These are phyloP conservation scores for Gryganskiella cystojenkinii DNA, from an alignment of 192 early-diverging fungal species.

Conservation along the genomic window DNA sequence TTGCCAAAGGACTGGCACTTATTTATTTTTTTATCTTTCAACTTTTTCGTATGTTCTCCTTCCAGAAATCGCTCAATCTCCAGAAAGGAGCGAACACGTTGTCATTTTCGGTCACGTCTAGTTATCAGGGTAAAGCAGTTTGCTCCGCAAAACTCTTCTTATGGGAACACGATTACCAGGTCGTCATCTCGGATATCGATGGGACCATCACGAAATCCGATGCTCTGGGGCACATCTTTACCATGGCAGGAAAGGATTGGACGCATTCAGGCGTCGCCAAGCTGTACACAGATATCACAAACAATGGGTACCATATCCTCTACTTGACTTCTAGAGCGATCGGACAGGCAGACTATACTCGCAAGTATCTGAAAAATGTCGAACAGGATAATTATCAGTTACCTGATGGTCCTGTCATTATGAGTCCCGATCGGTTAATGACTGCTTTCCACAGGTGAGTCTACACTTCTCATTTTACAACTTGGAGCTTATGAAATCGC, in stretches of 20 bases:
- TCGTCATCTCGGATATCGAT: conserved; percentile 98
- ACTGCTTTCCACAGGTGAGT: conserved; percentile 78
- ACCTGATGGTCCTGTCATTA: conserved; percentile 93
- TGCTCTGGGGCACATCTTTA: conserved; percentile 94
- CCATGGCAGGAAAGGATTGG: conserved; percentile 98
- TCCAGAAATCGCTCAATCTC: conserved; percentile 73
- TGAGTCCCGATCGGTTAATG: conserved; percentile 94
- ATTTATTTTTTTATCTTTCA: background rate
- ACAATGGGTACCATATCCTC: conserved; percentile 94
- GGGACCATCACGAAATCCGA: conserved; percentile 99
- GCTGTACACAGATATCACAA: conserved; percentile 92
- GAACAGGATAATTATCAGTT: conserved; percentile 87
- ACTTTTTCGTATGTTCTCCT: background rate
- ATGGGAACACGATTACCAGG: conserved; percentile 81
- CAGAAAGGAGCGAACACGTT: conserved; percentile 89
- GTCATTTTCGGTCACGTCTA: conserved; percentile 84
- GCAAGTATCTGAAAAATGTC: conserved; percentile 90
- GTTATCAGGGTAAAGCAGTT: conserved; percentile 77
- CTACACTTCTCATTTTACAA: background rate
- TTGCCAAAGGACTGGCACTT: too few species aligned
- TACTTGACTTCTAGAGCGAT: conserved; percentile 96
- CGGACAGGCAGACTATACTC: conserved; percentile 90
- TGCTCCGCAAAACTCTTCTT: conserved; percentile 89
- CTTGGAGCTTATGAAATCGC: background rate
- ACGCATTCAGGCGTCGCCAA: conserved; percentile 96